Base-by-base conservation (phyloP, 2,329 filamentous ascomycete species). In the Hymenoscyphus infarciens region DNA sequence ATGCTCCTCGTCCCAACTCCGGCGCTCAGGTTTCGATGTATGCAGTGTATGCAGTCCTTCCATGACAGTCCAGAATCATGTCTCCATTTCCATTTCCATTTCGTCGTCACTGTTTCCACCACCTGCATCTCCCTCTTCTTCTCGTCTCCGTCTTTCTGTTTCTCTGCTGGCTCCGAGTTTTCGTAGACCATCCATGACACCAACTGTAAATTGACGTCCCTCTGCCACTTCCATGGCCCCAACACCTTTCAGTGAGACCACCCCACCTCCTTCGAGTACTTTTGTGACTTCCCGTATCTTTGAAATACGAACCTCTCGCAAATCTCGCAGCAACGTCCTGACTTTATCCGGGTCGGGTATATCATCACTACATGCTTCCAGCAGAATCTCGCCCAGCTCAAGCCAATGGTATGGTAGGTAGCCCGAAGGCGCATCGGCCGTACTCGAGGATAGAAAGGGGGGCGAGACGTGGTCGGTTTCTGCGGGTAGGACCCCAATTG, bases 361-460 rank as follows among this genome's bases (percentile, higher is more conserved):
- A 74, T 97, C 93, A 75, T 97, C 93, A 29, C 85, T 83, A 3
- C 93, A 93, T 61, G 91, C 89, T 56, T 93, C 89, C 1, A 99
- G 83, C 55, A 99, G 80, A 74, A 96, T 87, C 76, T 97, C 92
- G 19, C 90, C 88, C 8, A 98, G 79, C 77, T 98, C 95, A 52
- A 96, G 83, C 93, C 94, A 99, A 78, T 98, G 94, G 74, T 96
- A 98, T 0, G 95, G 95, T 35, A 99, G 80, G 15, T 87, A 85
- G 49, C 87, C 86, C 0, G 86, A 78, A 8, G 88, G 86, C 1
- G 89, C 85, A 56, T 85, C 80, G 22, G 88, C 85, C 0, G 89
- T 92, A 67, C 89, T 91, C 16, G 88, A 87, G 1, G 86, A 84
- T 1, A 96, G 77, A 73, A 97, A 97, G 0, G 94, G 94, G 3